Evolutionary conservation across 257 asterid genomes (phyloP).

Genomic region (Primulina huaijiensis): DNA sequence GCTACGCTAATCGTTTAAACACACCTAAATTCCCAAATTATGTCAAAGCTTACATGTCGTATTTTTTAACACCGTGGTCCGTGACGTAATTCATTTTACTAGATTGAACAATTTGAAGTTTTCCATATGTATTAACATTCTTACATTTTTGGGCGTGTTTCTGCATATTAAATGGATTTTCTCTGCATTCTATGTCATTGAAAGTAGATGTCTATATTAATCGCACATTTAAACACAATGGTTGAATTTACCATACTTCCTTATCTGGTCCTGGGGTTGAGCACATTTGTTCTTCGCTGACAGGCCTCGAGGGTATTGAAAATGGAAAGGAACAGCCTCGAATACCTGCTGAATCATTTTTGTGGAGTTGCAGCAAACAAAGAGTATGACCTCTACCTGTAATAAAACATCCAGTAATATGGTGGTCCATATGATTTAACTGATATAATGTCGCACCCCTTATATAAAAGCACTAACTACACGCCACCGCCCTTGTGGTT

Average conservation of each 20-base stretch:
- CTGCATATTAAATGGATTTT: background rate
- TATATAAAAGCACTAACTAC: constrained; percentile 16
- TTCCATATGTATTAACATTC: background rate
- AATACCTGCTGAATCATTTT: constrained; percentile 70
- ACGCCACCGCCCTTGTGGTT: background rate
- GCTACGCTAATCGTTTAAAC: background rate
- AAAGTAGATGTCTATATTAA: background rate
- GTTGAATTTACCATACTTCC: background rate
- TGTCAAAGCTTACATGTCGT: background rate
- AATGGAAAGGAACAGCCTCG: constrained; percentile 87
- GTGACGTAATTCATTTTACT: constrained; percentile 3
- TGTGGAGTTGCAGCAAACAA: constrained; percentile 94
- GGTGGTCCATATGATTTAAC: constrained; percentile 14
- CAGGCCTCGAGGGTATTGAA: constrained; percentile 95
- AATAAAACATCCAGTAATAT: constrained; percentile 20
- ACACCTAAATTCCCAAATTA: background rate
- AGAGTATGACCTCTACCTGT: constrained; percentile 57
- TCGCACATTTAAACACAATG: background rate
- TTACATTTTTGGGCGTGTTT: background rate
- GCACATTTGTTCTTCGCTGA: constrained; percentile 26
- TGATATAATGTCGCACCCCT: constrained; percentile 16
- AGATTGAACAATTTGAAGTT: background rate
- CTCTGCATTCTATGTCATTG: background rate
- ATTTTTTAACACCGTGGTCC: background rate
- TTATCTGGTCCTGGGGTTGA: constrained; percentile 25